Conservation (phyloP, 345 rosid genomes). For the Stellera chamaejasme region DNA sequence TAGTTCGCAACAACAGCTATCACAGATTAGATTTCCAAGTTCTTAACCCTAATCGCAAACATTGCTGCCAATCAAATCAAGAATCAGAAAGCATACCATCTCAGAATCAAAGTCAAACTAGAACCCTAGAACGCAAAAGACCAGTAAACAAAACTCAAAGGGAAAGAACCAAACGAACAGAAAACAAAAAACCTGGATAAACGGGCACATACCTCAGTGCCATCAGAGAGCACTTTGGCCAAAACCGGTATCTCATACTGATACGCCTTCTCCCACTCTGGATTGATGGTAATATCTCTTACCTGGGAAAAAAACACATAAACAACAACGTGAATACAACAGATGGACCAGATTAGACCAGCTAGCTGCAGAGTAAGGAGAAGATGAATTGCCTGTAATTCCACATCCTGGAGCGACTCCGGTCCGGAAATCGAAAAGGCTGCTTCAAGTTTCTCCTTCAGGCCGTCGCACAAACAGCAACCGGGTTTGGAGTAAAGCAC, state of each 20-base stretch:
- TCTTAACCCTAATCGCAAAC: too few species aligned
- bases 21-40: too few species aligned
- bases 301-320: conserved; percentile 28
- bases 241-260: conserved; percentile 78
- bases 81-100: too few species aligned
- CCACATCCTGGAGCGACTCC: conserved; percentile 62
- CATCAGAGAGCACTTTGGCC: conserved; percentile 59
- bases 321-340: background rate
- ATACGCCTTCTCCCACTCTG: conserved; percentile 74
- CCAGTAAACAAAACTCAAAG: background rate
- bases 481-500: conserved; percentile 83
- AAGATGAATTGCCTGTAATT: conserved; percentile 39
- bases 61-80: too few species aligned
- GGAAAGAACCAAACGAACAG: background rate
- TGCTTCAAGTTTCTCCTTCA: conserved; percentile 81
- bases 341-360: background rate
- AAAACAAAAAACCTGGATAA: background rate
- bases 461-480: conserved; percentile 93
- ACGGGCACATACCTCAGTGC: conserved; percentile 41
- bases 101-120: background rate
- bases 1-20: too few species aligned
- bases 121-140: background rate
- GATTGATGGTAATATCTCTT: conserved; percentile 69
- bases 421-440: conserved; percentile 64
- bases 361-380: background rate